Percentiles rank a stretch among this genome's conserved stretches.
phyloP scores from a whole-genome alignment of 768 basidiomycete genomes.

The Suillus subalutaceus region DNA sequence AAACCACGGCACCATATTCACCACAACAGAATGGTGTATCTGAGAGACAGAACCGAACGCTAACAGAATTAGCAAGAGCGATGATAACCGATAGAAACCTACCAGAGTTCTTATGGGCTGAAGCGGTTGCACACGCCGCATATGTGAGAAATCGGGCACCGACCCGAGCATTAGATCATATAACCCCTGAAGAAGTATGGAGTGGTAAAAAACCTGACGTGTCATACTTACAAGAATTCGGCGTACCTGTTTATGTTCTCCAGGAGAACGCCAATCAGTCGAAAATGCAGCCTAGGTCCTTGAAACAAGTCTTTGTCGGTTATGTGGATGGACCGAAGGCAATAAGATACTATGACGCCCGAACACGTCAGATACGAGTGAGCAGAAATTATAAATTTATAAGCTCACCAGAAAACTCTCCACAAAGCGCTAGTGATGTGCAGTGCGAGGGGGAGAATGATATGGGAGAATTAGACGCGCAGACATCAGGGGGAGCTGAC shows the following conservation, averaged over 20 bases:
- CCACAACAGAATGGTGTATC: conserved; percentile 42
- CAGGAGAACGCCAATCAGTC: conserved; percentile 14
- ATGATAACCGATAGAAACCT: conserved; percentile 35
- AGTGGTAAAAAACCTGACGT: conserved; percentile 26
- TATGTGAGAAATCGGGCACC: conserved; percentile 31
- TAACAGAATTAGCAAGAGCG: conserved; percentile 30
- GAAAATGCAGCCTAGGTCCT: conserved; percentile 15
- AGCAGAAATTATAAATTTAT: conserved; percentile 3
- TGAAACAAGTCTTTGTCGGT: conserved; percentile 18
- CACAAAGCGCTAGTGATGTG: neutral
- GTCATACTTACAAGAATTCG: conserved; percentile 29
- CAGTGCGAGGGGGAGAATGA: neutral
- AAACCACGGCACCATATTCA: conserved; percentile 38
- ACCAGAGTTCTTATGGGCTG: conserved; percentile 35
- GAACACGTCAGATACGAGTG: neutral
- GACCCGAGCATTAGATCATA: neutral
- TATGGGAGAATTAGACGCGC: neutral
- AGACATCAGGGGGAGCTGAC: neutral
- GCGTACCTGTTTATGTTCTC: conserved; percentile 17
- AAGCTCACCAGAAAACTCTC: no score
- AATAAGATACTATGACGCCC: conserved; percentile 19
- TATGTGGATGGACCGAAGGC: conserved; percentile 13
- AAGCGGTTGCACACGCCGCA: conserved; percentile 29
- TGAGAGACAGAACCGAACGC: conserved; percentile 39
- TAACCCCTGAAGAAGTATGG: conserved; percentile 17